phyloP scores from a whole-genome alignment of 768 basidiomycete species.

The Calvatia gigantea region DNA sequence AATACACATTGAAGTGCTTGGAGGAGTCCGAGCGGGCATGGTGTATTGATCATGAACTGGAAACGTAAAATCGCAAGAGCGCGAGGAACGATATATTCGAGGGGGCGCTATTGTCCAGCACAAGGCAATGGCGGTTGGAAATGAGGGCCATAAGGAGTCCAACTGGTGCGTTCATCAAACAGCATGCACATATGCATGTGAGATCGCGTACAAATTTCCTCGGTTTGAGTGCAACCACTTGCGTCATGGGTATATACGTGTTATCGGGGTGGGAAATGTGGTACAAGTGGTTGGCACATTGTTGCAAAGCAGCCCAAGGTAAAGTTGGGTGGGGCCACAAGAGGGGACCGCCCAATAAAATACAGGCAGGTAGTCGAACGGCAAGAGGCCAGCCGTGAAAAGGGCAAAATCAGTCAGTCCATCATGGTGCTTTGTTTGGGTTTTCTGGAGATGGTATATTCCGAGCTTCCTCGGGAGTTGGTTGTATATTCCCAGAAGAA shows the following conservation, averaged over 20 bases:
- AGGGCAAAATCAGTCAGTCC: not conserved
- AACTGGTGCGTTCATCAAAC: not conserved
- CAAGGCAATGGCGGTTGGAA: not conserved
- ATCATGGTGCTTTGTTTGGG: not conserved
- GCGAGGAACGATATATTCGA: not conserved
- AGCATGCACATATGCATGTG: not conserved
- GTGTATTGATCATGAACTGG: too few relatives aligned
- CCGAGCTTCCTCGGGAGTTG: not conserved
- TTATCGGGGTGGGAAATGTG: not conserved
- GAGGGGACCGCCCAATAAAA: constrained; percentile 1
- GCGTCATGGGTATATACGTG: not conserved
- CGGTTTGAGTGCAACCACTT: not conserved
- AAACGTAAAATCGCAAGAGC: too few relatives aligned
- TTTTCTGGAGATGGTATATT: not conserved
- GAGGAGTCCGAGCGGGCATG: too few relatives aligned
- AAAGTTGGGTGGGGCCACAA: too few relatives aligned
- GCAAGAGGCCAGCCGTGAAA: not conserved
- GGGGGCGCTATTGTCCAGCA: not conserved
- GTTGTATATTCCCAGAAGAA: not conserved
- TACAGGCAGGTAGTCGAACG: too few relatives aligned
- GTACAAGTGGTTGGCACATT: not conserved
- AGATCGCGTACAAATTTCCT: not conserved
- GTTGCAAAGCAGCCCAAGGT: not conserved
- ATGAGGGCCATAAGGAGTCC: not conserved
- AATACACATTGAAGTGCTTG: too few relatives aligned